Base-by-base conservation (phyloP, 2,329 filamentous ascomycete species). In the Huntiella decipiens region DNA sequence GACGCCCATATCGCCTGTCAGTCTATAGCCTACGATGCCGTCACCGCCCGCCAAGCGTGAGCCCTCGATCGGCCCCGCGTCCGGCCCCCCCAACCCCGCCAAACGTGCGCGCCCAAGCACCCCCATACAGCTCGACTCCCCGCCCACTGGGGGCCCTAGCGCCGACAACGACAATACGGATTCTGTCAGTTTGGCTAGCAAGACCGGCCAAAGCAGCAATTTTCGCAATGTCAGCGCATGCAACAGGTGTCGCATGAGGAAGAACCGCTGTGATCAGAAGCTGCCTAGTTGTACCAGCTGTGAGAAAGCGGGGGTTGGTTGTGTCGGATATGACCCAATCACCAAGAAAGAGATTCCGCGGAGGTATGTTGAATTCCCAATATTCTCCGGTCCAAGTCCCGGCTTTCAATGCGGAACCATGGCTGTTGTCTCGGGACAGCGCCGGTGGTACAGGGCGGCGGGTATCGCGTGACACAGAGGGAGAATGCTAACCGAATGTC, bases 261-360 rank as follows among this genome's bases (percentile, higher is more conserved):
- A 96, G 68, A 96, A 95, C 59, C 73, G 86, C 45, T 96, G 88
- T 63, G 88, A 96, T 62, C 88, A 95, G 68, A 79, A 81, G 53
- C 70, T 96, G 51, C 88, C 88, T 6, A 84, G 82, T 55, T 96
- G 88, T 60, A 79, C 82, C 37, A 84, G 83, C 54, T 96, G 88
- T 63, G 85, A 87, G 60, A 95, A 95, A 65, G 87, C 83, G n/a
- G 73, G 74, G 49, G 83, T 92, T 39, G 79, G 82, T 53, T 96
- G 91, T 60, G 85, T 95, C 43, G 88, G 88, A 51, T 95, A 94
- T 61, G 88, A 96, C 59, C 87, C 88, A 32, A 94, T 95, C 57
- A 93, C 85, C 17, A 95, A 95, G 68, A 79, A 83, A 57, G 86
- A 95, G 63, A 94, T 96, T 49, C 88, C 88, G 43, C 74, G 87